A percentile compares a stretch with the other conserved stretches of the same genome.
phyloP scores from a whole-genome alignment of 257 asterid genomes.

The Nicotiana sylvestris region DNA sequence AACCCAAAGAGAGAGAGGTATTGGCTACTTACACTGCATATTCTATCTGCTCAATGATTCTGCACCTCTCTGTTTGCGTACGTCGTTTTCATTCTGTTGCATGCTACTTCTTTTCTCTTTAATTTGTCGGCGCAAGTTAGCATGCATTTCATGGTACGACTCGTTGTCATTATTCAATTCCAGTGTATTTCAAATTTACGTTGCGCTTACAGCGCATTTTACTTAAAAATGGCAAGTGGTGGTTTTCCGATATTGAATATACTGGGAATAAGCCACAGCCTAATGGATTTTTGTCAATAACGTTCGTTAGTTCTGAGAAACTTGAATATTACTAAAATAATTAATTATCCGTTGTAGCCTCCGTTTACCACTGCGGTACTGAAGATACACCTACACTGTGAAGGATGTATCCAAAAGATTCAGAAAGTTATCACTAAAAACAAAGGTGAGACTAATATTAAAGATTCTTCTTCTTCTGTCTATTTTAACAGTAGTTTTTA shows the following conservation, averaged over 20 bases:
- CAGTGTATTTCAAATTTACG: neutral
- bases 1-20: conserved; percentile 37
- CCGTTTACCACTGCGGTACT: conserved; percentile 56
- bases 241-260: neutral
- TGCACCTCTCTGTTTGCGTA: neutral
- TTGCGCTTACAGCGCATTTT: neutral
- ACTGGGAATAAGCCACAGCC: conserved; percentile 5
- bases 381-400: conserved; percentile 67
- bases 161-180: neutral
- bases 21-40: neutral
- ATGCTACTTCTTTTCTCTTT: neutral
- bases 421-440: conserved; percentile 44
- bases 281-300: neutral
- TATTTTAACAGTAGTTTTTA: neutral
- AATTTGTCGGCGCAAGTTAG: neutral
- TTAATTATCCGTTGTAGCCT: conserved; percentile 24
- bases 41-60: neutral
- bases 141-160: neutral
- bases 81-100: neutral
- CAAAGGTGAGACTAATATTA: conserved; percentile 37
- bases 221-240: conserved; percentile 12
- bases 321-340: neutral
- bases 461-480: neutral
- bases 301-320: neutral
- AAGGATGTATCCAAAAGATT: conserved; percentile 77